Evolutionary conservation across 805 yeast species (phyloP).

Genomic region (Ogataea trehaloabstinens): DNA sequence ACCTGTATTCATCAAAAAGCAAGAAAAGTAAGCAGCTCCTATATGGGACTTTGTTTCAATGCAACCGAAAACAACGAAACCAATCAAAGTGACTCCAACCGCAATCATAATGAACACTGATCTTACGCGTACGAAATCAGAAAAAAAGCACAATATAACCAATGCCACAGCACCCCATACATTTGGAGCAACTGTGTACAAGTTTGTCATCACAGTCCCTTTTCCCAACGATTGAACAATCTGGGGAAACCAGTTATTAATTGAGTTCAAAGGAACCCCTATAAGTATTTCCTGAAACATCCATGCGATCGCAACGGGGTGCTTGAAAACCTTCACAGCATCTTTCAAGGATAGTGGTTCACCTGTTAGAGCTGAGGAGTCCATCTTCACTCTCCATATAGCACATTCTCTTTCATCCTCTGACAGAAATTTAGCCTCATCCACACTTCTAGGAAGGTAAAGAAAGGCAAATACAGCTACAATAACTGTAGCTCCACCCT

Average conservation of each 20-base stretch:
- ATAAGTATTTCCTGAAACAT: conserved; percentile 41
- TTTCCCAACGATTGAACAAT: conserved; percentile 38
- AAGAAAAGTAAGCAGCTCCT: conserved; percentile 21
- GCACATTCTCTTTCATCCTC: conserved; percentile 42
- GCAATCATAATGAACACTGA: conserved; percentile 39
- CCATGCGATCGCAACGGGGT: conserved; percentile 46
- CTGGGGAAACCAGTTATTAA: conserved; percentile 50
- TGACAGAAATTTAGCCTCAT: conserved; percentile 35
- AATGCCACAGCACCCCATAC: conserved; percentile 44
- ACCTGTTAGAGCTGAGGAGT: conserved; percentile 41
- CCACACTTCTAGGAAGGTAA: conserved; percentile 38
- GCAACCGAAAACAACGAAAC: conserved; percentile 46
- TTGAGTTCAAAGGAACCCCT: conserved; percentile 50
- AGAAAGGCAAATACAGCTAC: conserved; percentile 33
- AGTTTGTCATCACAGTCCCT: conserved; percentile 39
- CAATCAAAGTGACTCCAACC: conserved; percentile 39
- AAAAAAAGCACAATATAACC: conserved; percentile 37
- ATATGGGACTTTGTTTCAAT: conserved; percentile 38
- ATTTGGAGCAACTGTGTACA: conserved; percentile 49
- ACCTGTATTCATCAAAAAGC: conserved; percentile 44
- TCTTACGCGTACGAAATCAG: conserved; percentile 40
- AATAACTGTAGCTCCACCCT: conserved; percentile 40
- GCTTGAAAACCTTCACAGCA: conserved; percentile 42
- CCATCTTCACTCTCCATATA: conserved; percentile 39
- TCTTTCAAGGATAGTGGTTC: conserved; percentile 37